phyloP scores from a whole-genome alignment of 805 yeast genomes.

The Saccharomycopsis amapae region DNA sequence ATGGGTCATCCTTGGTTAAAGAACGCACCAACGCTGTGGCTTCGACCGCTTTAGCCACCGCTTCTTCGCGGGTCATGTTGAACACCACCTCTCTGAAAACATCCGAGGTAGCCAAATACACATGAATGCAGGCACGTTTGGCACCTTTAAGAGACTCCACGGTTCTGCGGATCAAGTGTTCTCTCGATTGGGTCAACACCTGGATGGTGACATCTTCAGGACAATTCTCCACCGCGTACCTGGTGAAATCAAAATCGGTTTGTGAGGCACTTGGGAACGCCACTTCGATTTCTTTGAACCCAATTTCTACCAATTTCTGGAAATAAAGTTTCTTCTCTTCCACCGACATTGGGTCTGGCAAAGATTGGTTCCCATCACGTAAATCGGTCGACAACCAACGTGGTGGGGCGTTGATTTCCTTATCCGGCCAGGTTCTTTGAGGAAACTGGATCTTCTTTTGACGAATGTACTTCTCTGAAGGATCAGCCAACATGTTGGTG shows the following conservation, averaged over 20 bases:
- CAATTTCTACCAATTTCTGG: conserved; percentile 63
- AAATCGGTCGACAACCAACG: conserved; percentile 76
- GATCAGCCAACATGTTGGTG: conserved; percentile 56
- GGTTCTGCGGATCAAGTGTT: conserved; percentile 64
- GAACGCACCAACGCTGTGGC: conserved; percentile 61
- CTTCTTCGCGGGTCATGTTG: conserved; percentile 63
- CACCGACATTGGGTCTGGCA: conserved; percentile 78
- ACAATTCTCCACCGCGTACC: conserved; percentile 71
- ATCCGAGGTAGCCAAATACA: conserved; percentile 71
- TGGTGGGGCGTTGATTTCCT: conserved; percentile 61
- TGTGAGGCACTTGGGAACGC: conserved; percentile 78
- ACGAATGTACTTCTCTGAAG: conserved; percentile 54
- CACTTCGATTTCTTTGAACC: conserved; percentile 77
- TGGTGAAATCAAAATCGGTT: conserved; percentile 74
- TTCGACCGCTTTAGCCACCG: conserved; percentile 61
- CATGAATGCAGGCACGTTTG: conserved; percentile 63
- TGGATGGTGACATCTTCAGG: conserved; percentile 72
- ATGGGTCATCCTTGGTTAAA: conserved; percentile 69
- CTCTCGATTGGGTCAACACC: conserved; percentile 72
- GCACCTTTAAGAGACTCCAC: conserved; percentile 71
- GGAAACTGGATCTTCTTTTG: conserved; percentile 49
- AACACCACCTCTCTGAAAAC: conserved; percentile 69
- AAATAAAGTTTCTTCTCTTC: conserved; percentile 69
- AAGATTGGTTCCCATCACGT: conserved; percentile 75
- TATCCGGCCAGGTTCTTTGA: conserved; percentile 67